Evolutionary conservation across 805 yeast genomes (phyloP).

Genomic region (Wickerhamomyces pijperi): DNA sequence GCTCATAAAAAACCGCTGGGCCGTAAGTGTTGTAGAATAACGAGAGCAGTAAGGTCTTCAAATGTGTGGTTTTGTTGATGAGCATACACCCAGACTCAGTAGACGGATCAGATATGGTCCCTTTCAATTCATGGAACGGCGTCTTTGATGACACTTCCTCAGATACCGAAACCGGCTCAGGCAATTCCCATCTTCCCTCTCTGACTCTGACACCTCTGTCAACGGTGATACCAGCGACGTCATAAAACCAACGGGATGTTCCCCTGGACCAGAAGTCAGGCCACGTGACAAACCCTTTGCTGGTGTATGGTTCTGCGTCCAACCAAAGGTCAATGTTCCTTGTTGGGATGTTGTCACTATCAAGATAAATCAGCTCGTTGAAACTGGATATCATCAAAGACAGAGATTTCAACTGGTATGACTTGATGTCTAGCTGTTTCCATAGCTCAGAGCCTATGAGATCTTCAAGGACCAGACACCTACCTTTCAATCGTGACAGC

Average conservation of each 20-base stretch:
- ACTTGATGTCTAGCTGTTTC: conserved; percentile 33
- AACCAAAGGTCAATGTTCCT: conserved; percentile 48
- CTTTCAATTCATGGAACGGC: conserved; percentile 45
- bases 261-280: conserved; percentile 83
- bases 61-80: conserved; percentile 45
- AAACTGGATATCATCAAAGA: conserved; percentile 66
- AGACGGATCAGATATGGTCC: conserved; percentile 53
- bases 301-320: conserved; percentile 36
- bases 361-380: conserved; percentile 59
- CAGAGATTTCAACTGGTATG: conserved; percentile 59
- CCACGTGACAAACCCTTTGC: conserved; percentile 48
- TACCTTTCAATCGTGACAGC: conserved; percentile 33
- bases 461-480: conserved; percentile 55
- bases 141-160: conserved; percentile 24
- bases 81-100: conserved; percentile 61
- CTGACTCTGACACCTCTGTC: neutral
- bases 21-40: conserved; percentile 58
- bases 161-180: conserved; percentile 13
- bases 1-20: conserved; percentile 53
- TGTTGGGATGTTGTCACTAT: conserved; percentile 67
- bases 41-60: conserved; percentile 45
- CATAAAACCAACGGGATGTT: conserved; percentile 58
- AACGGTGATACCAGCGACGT: conserved; percentile 41
- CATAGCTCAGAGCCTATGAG: conserved; percentile 27
- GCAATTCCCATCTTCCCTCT: neutral